Percentiles rank a stretch among this genome's conserved stretches.
Conservation (phyloP, 2,329 filamentous ascomycete species). For the Talaromyces sp. region DNA sequence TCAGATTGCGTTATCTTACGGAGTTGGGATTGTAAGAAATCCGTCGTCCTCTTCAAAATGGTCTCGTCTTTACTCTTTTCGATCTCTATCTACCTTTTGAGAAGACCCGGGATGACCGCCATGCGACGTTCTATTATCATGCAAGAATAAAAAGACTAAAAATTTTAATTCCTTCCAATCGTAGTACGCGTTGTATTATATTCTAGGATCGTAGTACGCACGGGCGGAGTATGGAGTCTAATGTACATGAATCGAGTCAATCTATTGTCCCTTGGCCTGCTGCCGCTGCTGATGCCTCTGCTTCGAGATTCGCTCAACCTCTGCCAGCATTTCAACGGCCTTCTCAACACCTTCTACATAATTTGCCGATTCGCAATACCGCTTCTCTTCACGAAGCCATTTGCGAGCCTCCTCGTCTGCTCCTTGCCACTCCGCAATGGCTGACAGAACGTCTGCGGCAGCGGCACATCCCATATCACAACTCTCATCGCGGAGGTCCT, state of each 20-base stretch:
- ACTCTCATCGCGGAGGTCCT: conserved; percentile 64
- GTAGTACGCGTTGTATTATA: background rate
- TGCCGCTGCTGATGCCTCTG: background rate
- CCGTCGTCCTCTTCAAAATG: background rate
- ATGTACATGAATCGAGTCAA: background rate
- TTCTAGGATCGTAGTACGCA: background rate
- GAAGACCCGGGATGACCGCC: conserved; percentile 29
- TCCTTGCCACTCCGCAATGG: conserved; percentile 74
- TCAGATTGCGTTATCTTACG: background rate
- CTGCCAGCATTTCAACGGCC: conserved; percentile 21
- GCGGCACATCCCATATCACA: conserved; percentile 81
- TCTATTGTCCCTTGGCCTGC: background rate
- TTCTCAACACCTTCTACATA: conserved; percentile 33
- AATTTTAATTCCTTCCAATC: conserved; percentile 23
- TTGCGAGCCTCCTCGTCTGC: conserved; percentile 61
- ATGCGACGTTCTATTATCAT: conserved; percentile 41
- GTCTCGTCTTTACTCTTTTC: conserved; percentile 15
- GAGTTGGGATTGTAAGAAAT: background rate
- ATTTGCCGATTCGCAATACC: conserved; percentile 50
- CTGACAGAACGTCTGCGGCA: conserved; percentile 72
- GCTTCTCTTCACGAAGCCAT: conserved; percentile 66
- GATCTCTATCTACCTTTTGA: conserved; percentile 17
- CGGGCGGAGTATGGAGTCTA: background rate
- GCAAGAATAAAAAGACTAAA: conserved; percentile 31
- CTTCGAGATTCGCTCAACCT: background rate